Evolutionary conservation across 2,329 filamentous ascomycete species (phyloP).

Genomic region (Chrysosporium queenslandicum): DNA sequence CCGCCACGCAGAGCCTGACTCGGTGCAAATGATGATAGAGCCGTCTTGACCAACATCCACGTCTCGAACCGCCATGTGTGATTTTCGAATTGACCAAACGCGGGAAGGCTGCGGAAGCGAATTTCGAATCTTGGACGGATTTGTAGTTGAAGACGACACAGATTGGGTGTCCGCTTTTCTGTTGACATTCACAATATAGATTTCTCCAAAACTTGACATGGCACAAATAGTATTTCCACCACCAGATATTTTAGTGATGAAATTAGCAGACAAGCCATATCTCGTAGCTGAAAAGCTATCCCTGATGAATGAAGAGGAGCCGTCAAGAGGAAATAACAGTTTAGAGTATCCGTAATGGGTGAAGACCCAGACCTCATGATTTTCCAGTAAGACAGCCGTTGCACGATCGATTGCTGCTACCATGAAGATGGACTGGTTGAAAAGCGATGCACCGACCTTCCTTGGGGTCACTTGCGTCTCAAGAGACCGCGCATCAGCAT

Average conservation of each 20-base stretch:
- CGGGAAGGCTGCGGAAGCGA: conserved; percentile 68
- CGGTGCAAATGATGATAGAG: conserved; percentile 85
- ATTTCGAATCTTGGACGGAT: conserved; percentile 78
- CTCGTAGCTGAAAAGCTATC: conserved; percentile 55
- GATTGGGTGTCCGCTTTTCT: conserved; percentile 54
- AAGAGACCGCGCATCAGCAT: conserved; percentile 85
- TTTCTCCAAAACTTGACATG: conserved; percentile 70
- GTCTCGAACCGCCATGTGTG: conserved; percentile 71
- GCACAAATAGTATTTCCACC: conserved; percentile 89
- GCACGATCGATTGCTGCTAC: conserved; percentile 85
- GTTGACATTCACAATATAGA: conserved; percentile 74
- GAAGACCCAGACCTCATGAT: conserved; percentile 84
- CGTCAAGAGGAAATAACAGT: conserved; percentile 69
- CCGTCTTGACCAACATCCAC: conserved; percentile 85
- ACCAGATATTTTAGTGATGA: conserved; percentile 66
- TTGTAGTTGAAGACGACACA: conserved; percentile 67
- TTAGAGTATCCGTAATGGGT: conserved; percentile 95
- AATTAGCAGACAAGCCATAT: conserved; percentile 54
- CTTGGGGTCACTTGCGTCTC: conserved; percentile 73
- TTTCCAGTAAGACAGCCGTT: conserved; percentile 74
- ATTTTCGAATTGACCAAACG: conserved; percentile 82
- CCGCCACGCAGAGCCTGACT: conserved; percentile 87
- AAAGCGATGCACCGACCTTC: conserved; percentile 77
- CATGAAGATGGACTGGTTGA: conserved; percentile 60
- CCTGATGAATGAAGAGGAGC: conserved; percentile 57